A percentile compares a stretch with the other conserved stretches of the same genome.
These are phyloP conservation scores for Fusarium anthophilum DNA, from an alignment of 2,329 filamentous ascomycete species.

Conservation along the genomic window DNA sequence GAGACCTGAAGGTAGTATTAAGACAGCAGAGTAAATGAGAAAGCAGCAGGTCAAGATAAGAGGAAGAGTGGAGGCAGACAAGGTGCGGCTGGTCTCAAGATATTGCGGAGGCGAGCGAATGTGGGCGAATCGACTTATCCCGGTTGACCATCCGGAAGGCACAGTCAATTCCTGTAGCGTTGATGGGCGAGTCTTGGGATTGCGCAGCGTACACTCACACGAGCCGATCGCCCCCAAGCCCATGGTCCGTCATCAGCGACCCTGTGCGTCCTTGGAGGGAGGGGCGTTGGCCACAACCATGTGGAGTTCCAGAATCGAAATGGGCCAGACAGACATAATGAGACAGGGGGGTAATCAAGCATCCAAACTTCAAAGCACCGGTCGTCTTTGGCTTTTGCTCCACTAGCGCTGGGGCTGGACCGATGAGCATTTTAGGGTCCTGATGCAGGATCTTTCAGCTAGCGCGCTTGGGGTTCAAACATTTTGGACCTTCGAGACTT, in stretches of 20 bases:
- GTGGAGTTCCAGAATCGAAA: conserved; percentile 35
- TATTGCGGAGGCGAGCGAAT: conserved; percentile 44
- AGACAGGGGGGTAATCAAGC: conserved; percentile 13
- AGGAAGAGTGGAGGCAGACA: conserved; percentile 38
- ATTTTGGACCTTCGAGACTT: not conserved
- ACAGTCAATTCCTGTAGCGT: conserved; percentile 28
- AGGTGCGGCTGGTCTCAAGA: conserved; percentile 44
- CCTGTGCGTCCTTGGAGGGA: conserved; percentile 33
- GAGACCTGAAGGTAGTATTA: conserved; percentile 23
- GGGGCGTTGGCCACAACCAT: conserved; percentile 31
- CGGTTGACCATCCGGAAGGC: conserved; percentile 33
- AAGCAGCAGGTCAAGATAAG: conserved; percentile 33
- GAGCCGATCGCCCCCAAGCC: conserved; percentile 33
- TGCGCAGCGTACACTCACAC: conserved; percentile 19
- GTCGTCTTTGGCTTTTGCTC: conserved; percentile 22
- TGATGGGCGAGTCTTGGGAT: conserved; percentile 31
- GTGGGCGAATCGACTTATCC: conserved; percentile 40
- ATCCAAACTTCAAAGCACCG: conserved; percentile 22
- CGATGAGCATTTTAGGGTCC: conserved; percentile 21
- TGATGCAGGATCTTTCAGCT: conserved; percentile 28
- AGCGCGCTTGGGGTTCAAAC: conserved; percentile 24
- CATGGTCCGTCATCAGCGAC: conserved; percentile 31
- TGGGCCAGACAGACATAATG: conserved; percentile 24
- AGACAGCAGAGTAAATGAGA: conserved; percentile 21
- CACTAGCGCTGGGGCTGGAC: conserved; percentile 26